phyloP scores from a whole-genome alignment of 345 rosid species.

The Jatropha curcas region DNA sequence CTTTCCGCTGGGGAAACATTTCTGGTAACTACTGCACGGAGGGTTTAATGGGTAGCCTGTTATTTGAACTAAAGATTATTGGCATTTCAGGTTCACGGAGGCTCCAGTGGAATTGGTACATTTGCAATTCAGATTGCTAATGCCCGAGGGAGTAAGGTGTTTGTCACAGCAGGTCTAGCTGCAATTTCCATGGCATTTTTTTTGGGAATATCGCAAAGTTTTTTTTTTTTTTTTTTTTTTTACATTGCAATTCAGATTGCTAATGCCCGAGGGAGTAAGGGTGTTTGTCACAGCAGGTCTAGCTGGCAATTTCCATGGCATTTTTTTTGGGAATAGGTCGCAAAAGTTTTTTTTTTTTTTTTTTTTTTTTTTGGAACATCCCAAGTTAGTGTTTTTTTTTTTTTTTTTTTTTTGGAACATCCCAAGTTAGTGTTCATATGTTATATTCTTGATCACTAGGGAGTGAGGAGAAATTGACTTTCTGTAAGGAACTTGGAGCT shows the following conservation, averaged over 20 bases:
- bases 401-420: no score
- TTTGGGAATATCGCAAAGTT: no score
- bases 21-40: slow-evolving; percentile 47
- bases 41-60: background rate
- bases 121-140: slow-evolving; percentile 89
- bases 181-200: background rate
- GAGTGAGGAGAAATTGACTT: slow-evolving; percentile 71
- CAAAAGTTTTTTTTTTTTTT: no score
- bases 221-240: no score
- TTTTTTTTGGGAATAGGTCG: no score
- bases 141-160: slow-evolving; percentile 58
- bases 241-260: no score
- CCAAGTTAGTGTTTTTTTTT: no score
- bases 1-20: slow-evolving; percentile 67
- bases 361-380: no score
- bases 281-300: no score
- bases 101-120: slow-evolving; percentile 95
- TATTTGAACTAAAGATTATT: slow-evolving; percentile 16
- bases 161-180: slow-evolving; percentile 78
- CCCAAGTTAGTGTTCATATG: background rate
- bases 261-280: no score
- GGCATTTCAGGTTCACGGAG: slow-evolving; percentile 76
- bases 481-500: slow-evolving; percentile 87
- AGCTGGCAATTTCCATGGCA: no score
- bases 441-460: slow-evolving; percentile 42